A percentile compares a stretch with the other conserved stretches of the same genome.
Conservation (phyloP, 2,329 filamentous ascomycete genomes). For the Aspergillus sp. region DNA sequence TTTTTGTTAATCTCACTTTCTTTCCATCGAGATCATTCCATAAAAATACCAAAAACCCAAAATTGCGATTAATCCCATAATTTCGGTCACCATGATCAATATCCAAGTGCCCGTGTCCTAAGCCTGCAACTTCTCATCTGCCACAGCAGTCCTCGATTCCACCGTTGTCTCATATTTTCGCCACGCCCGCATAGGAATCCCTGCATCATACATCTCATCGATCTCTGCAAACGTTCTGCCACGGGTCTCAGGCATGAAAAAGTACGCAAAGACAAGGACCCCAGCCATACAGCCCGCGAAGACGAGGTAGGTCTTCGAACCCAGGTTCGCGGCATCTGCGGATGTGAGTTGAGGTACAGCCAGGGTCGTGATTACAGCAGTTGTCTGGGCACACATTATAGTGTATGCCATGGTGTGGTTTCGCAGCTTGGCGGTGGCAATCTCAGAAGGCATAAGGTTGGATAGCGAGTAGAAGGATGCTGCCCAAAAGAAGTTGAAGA, state of each 20-base stretch:
- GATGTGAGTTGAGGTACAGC: constrained; percentile 37
- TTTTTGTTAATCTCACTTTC: too few species aligned
- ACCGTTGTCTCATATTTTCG: constrained; percentile 23
- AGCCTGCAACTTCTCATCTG: too few species aligned
- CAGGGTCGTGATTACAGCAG: constrained; percentile 40
- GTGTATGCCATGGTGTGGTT: constrained; percentile 40
- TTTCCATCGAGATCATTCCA: too few species aligned
- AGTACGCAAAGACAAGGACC: constrained; percentile 29
- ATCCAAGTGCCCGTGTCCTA: too few species aligned
- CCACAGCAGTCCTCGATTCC: too few species aligned
- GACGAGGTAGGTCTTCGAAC: constrained; percentile 35
- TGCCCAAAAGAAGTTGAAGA: constrained; percentile 41
- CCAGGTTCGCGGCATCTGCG: constrained; percentile 32
- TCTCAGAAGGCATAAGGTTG: constrained; percentile 35
- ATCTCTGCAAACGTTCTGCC: constrained; percentile 33
- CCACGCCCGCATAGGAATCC: constrained; percentile 34
- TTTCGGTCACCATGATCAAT: too few species aligned
- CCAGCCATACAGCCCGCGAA: constrained; percentile 35
- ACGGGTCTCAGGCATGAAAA: constrained; percentile 31
- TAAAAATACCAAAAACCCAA: too few species aligned
- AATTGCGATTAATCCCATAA: too few species aligned
- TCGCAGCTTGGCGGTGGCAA: constrained; percentile 36
- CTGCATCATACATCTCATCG: constrained; percentile 35
- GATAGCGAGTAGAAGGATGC: constrained; percentile 38
- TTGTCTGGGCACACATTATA: constrained; percentile 35